Evolutionary conservation across 2,329 filamentous ascomycete genomes (phyloP).

Genomic region (Arthrobotrys pseudoclavata): DNA sequence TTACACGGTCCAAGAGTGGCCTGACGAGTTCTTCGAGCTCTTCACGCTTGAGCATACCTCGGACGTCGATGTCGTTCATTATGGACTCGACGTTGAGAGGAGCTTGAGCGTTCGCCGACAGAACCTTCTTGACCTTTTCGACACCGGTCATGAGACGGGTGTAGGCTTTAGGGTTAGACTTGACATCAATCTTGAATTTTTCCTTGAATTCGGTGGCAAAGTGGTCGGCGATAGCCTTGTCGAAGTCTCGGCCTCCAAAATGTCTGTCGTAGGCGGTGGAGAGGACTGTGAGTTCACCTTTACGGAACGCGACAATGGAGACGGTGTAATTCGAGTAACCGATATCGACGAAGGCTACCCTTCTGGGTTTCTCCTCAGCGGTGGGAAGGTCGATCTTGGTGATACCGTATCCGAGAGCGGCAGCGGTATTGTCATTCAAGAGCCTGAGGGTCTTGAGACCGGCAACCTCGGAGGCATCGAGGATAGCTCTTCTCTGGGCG

Average conservation of each 20-base stretch:
- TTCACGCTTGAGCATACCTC: slow-evolving; percentile 88
- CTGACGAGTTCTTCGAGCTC: slow-evolving; percentile 92
- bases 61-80: slow-evolving; percentile 97
- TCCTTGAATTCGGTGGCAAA: slow-evolving; percentile 96
- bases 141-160: slow-evolving; percentile 88
- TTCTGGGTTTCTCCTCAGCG: slow-evolving; percentile 89
- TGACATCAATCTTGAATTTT: slow-evolving; percentile 97
- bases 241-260: slow-evolving; percentile 97
- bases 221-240: slow-evolving; percentile 93
- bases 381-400: slow-evolving; percentile 93
- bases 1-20: slow-evolving; percentile 81
- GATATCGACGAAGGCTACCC: slow-evolving; percentile 93
- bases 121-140: slow-evolving; percentile 98
- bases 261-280: slow-evolving; percentile 92
- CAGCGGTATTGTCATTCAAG: slow-evolving; percentile 98
- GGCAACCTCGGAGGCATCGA: slow-evolving; percentile 93
- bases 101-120: slow-evolving; percentile 93
- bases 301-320: slow-evolving; percentile 95
- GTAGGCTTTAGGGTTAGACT: slow-evolving; percentile 87
- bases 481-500: slow-evolving; percentile 85
- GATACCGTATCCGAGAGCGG: slow-evolving; percentile 96
- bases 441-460: slow-evolving; percentile 92
- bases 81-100: slow-evolving; percentile 97
- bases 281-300: slow-evolving; percentile 95
- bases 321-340: slow-evolving; percentile 96